These are phyloP conservation scores for Lactarius hatsudake DNA, from an alignment of 768 basidiomycete species.

Conservation along the genomic window DNA sequence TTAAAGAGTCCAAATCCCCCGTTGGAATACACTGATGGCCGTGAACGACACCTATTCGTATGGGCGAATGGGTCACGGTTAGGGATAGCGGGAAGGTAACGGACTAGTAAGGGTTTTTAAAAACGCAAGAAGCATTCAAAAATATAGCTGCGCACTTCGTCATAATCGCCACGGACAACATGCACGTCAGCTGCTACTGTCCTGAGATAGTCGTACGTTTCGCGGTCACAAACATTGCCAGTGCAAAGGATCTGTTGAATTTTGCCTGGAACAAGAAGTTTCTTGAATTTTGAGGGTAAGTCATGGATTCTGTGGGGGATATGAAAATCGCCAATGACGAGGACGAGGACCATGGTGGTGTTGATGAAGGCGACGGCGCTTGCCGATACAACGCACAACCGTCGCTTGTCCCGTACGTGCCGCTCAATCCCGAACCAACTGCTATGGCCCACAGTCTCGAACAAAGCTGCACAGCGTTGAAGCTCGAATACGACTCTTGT, in stretches of 20 bases:
- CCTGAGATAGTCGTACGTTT: conserved; percentile 94
- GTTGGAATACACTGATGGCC: conserved; percentile 92
- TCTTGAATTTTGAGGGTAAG: conserved; percentile 94
- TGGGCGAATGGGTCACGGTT: conserved; percentile 76
- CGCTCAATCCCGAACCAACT: neutral
- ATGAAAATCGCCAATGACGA: conserved; percentile 95
- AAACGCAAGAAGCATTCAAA: neutral
- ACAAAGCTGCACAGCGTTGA: conserved; percentile 83
- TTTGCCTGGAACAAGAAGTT: conserved; percentile 84
- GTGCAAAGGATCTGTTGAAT: conserved; percentile 98
- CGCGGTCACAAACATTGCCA: conserved; percentile 95
- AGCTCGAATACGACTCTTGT: conserved; percentile 87
- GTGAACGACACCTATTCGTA: conserved; percentile 90
- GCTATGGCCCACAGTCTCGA: conserved; percentile 79
- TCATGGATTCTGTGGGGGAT: conserved; percentile 91
- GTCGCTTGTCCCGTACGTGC: neutral
- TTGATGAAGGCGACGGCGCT: neutral
- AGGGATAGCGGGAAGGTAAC: conserved; percentile 75
- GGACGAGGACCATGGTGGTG: conserved; percentile 79
- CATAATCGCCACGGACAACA: conserved; percentile 92
- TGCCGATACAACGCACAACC: neutral
- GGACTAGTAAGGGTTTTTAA: conserved; percentile 41
- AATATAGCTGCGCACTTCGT: conserved; percentile 61
- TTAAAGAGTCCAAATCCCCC: conserved; percentile 89
- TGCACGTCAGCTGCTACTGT: conserved; percentile 93